A percentile compares a stretch with the other conserved stretches of the same genome.
Evolutionary conservation across 352 stramenopile genomes (phyloP).

Genomic region (Phytophthora uliginosa): DNA sequence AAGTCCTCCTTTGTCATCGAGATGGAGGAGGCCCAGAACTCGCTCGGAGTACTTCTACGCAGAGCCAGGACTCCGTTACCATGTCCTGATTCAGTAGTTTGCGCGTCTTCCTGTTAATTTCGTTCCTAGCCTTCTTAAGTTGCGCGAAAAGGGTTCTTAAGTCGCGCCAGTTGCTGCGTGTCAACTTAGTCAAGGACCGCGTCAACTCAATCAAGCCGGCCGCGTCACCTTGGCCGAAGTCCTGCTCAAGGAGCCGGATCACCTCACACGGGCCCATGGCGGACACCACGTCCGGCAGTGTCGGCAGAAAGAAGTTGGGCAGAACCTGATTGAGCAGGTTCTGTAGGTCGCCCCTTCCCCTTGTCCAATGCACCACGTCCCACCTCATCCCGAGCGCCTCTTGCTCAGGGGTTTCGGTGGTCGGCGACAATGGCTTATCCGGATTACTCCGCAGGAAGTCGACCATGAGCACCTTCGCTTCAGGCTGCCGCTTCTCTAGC

Average conservation of each 20-base stretch:
- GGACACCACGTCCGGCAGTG: constrained; percentile 12
- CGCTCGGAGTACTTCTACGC: too few relatives aligned
- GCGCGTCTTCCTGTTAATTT: too few relatives aligned
- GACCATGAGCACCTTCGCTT: too few relatives aligned
- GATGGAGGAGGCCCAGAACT: too few relatives aligned
- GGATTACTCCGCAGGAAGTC: too few relatives aligned
- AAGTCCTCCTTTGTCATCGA: too few relatives aligned
- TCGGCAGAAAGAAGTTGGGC: not conserved
- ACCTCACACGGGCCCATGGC: constrained; percentile 22
- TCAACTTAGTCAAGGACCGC: constrained; percentile 2
- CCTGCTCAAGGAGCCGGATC: constrained; percentile 8
- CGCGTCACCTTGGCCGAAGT: constrained; percentile 4
- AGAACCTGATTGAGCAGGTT: constrained; percentile 23
- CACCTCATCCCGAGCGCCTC: constrained; percentile 7
- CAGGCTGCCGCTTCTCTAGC: too few relatives aligned
- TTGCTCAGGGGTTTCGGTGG: too few relatives aligned
- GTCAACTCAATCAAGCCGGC: constrained; percentile 11
- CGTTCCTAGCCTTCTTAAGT: constrained; percentile 24
- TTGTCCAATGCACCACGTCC: constrained; percentile 10
- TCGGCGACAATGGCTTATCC: too few relatives aligned
- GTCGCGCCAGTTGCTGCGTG: constrained; percentile 2
- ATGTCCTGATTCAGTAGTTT: too few relatives aligned
- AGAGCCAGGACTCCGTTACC: too few relatives aligned
- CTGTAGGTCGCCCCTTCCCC: constrained; percentile 8
- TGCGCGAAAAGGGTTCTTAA: constrained; percentile 6